Percentiles rank a stretch among this genome's conserved stretches.
phyloP scores from a whole-genome alignment of 805 yeast genomes.

The Metschnikowia cerradonensis region DNA sequence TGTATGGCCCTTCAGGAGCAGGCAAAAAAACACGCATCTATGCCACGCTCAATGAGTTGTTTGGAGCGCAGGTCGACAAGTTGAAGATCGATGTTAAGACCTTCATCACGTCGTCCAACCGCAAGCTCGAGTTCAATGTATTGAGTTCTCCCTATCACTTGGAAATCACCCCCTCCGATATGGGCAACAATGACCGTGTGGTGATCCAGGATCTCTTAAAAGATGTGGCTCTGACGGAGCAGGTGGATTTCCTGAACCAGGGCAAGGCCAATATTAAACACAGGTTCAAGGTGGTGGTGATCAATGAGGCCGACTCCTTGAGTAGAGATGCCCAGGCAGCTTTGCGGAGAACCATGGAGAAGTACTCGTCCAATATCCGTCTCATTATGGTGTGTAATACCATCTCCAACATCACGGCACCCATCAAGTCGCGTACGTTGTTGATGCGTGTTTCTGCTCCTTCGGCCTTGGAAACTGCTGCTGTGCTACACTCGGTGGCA shows the following conservation, averaged over 20 bases:
- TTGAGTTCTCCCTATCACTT: slow-evolving; percentile 88
- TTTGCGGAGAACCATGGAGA: slow-evolving; percentile 92
- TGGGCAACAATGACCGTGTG: slow-evolving; percentile 92
- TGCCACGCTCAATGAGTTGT: slow-evolving; percentile 72
- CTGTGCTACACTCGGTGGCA: slow-evolving; percentile 54
- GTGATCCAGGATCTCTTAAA: slow-evolving; percentile 92
- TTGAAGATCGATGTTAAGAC: slow-evolving; percentile 83
- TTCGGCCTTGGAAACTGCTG: slow-evolving; percentile 48
- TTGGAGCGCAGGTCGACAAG: slow-evolving; percentile 77
- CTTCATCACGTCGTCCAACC: slow-evolving; percentile 66
- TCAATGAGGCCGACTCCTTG: slow-evolving; percentile 86
- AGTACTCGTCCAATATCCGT: slow-evolving; percentile 83
- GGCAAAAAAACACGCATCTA: slow-evolving; percentile 94
- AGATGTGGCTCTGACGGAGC: slow-evolving; percentile 93
- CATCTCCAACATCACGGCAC: slow-evolving; percentile 87
- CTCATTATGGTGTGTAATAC: slow-evolving; percentile 82
- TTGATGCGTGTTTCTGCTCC: slow-evolving; percentile 89
- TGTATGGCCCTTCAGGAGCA: slow-evolving; percentile 95
- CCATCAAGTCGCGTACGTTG: slow-evolving; percentile 89
- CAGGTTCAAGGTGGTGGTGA: slow-evolving; percentile 74
- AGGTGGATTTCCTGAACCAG: slow-evolving; percentile 70
- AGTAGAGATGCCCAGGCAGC: slow-evolving; percentile 96
- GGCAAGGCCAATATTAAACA: slow-evolving; percentile 38
- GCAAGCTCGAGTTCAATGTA: slow-evolving; percentile 86
- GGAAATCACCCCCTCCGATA: slow-evolving; percentile 94